phyloP scores from a whole-genome alignment of 2,329 filamentous ascomycete genomes.

The Penicillium sp. region DNA sequence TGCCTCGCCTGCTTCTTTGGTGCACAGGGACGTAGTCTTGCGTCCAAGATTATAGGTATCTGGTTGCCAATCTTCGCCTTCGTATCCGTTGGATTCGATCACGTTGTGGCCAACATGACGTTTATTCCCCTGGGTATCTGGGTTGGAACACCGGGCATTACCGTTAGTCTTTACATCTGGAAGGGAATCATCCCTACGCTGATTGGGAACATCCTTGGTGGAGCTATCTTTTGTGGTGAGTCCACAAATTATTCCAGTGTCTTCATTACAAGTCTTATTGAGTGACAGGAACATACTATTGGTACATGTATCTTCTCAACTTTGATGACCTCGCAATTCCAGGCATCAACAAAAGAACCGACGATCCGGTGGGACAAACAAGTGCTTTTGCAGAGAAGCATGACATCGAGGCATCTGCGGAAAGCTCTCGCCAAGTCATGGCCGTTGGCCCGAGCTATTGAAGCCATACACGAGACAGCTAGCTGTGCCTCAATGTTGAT shows the following conservation, averaged over 20 bases:
- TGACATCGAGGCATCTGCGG: slow-evolving; percentile 10
- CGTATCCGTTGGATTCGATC: slow-evolving; percentile 53
- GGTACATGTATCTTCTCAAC: slow-evolving; percentile 46
- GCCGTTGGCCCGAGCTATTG: not conserved
- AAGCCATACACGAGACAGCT: no score
- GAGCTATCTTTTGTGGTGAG: slow-evolving; percentile 51
- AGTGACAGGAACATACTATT: slow-evolving; percentile 41
- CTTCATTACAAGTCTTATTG: not conserved
- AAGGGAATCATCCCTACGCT: slow-evolving; percentile 55
- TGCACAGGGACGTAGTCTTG: slow-evolving; percentile 51
- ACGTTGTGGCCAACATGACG: slow-evolving; percentile 59
- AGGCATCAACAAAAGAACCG: slow-evolving; percentile 6
- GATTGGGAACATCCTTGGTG: slow-evolving; percentile 56
- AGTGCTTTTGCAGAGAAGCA: not conserved
- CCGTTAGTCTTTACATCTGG: slow-evolving; percentile 55
- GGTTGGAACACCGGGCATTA: slow-evolving; percentile 45
- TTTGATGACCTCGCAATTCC: slow-evolving; percentile 17
- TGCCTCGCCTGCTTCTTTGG: slow-evolving; percentile 50
- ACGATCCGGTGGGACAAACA: not conserved
- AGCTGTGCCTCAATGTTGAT: no score
- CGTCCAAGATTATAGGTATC: slow-evolving; percentile 55
- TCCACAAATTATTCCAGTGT: not conserved
- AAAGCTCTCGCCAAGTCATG: not conserved
- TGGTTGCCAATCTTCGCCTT: slow-evolving; percentile 59
- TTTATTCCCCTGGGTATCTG: slow-evolving; percentile 54